Evolutionary conservation across 257 asterid genomes (phyloP).

Genomic region (Solanum paucissectum): DNA sequence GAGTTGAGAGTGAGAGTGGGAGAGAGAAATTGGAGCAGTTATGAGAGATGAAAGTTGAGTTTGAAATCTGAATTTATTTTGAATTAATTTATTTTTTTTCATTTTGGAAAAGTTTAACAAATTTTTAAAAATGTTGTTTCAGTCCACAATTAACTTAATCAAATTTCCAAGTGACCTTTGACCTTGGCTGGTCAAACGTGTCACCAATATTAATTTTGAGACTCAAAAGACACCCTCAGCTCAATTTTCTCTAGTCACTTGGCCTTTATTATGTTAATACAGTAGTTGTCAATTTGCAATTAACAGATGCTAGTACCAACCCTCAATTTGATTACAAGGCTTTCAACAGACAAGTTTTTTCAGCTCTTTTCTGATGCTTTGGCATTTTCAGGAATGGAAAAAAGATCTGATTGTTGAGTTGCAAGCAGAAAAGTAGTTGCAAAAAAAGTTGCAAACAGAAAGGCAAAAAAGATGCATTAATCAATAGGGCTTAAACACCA

Average conservation of each 20-base stretch:
- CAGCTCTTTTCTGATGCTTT: background rate
- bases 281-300: background rate
- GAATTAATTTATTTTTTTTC: background rate
- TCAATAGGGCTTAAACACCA: too few relatives aligned
- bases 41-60: background rate
- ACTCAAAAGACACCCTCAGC: background rate
- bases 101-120: background rate
- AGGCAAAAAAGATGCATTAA: background rate
- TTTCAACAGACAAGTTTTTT: background rate
- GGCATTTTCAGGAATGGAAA: background rate
- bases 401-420: background rate
- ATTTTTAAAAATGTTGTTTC: background rate
- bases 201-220: background rate
- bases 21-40: background rate
- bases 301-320: background rate
- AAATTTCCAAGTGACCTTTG: background rate
- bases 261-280: background rate
- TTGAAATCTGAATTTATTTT: background rate
- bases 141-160: background rate
- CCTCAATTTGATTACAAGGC: background rate
- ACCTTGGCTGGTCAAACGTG: background rate
- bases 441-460: background rate
- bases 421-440: background rate
- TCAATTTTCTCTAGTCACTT: background rate
- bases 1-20: background rate